phyloP scores from a whole-genome alignment of 2,329 filamentous ascomycete genomes.

The Penicillium sp. region DNA sequence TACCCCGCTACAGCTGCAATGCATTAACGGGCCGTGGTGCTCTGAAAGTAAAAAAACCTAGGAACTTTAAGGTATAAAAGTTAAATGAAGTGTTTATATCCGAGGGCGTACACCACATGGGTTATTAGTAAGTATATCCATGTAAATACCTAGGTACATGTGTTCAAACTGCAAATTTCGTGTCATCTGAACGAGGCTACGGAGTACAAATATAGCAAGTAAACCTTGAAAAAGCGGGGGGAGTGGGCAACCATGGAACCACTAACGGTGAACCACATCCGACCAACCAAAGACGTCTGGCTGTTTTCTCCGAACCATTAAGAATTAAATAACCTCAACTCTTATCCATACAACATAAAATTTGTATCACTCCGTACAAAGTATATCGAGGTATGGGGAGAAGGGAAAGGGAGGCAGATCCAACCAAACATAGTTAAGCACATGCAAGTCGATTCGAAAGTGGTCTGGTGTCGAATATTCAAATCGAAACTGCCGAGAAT shows the following conservation, averaged over 20 bases:
- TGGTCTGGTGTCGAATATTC: not conserved
- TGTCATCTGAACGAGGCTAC: too few species aligned
- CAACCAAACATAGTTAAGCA: not conserved
- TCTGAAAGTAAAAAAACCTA: not conserved
- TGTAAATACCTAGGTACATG: not conserved
- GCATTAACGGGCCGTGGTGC: not conserved
- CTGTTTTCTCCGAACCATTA: constrained; percentile 3
- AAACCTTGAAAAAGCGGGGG: not conserved
- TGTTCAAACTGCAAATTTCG: not conserved
- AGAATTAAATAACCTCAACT: not conserved
- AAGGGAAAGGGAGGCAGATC: not conserved
- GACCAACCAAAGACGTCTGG: constrained; percentile 1
- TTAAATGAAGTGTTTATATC: not conserved
- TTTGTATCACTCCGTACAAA: too few species aligned
- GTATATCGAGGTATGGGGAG: not conserved
- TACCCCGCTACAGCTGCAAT: constrained; percentile 3
- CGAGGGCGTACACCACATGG: too few species aligned
- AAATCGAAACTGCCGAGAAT: not conserved
- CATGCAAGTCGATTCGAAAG: not conserved
- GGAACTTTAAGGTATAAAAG: not conserved
- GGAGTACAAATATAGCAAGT: not conserved
- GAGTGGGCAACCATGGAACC: not conserved
- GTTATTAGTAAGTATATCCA: not conserved
- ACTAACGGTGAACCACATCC: not conserved
- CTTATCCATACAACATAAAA: not conserved